Base-by-base conservation (phyloP, 73 alveolate species). In the Paramecium pentaurelia region DNA sequence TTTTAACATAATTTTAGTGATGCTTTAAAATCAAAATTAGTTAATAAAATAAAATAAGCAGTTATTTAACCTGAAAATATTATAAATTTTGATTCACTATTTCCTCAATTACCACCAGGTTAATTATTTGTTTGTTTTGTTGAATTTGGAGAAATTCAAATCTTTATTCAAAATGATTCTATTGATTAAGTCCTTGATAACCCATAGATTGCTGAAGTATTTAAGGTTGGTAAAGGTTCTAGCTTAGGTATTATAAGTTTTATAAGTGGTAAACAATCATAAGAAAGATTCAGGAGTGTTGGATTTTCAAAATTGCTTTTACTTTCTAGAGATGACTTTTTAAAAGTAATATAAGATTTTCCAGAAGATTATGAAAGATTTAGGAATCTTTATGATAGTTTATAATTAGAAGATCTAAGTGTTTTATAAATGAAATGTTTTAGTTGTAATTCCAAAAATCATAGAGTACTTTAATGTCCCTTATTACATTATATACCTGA, bases 361-460 rank as follows among this genome's bases (percentile, higher is more conserved):
- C 94, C 94, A 16, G 88, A 89, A 47, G 94, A 89, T 32, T 89
- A 71, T 71, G 94, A 89, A 34, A 89, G 51, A 36, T 89, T 71
- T 32, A 71, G 94, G 38, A 36, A 71, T 42, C 59, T 89, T 14
- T 38, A 83, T 45, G 94, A 89, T 89, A 85, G 75, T 38, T 27
- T 89, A 27, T 9, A 36, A 40, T 89, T 71, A 34, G 77, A 68
- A 38, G 88, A 89, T 10, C 38, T 36, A n/a, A 60, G 86, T 18
- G 47, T 42, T 0, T 58, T 64, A 12, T 30, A 28, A 36, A 80
- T 80, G 92, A 40, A 60, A 47, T 89, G 94, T 71, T 89, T 42
- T 89, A 40, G 86, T 20, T 89, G 94, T 6, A 45, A 54, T 45
- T 71, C 92, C 28, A 89, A 73, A 40, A 44, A 42, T 42, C 94